Conservation (phyloP, 176 grass and related monocot genomes). For the Eleusine coracana region DNA sequence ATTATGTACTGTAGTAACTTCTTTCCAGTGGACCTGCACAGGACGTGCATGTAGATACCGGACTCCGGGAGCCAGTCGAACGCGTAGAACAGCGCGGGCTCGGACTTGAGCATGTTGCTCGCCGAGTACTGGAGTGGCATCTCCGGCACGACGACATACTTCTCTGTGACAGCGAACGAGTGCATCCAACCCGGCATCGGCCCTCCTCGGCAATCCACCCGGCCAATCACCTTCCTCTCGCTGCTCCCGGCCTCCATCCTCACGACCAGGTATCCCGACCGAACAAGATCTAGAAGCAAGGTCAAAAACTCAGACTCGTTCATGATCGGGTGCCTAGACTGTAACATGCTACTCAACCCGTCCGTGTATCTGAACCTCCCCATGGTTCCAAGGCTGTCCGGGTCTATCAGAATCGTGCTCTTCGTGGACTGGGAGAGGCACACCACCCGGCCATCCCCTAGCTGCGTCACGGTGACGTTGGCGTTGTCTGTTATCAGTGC, state of each 20-base stretch:
- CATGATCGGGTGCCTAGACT: constrained; percentile 65
- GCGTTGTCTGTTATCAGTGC: neutral
- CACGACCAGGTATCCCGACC: constrained; percentile 50
- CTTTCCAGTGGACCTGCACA: constrained; percentile 64
- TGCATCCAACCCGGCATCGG: constrained; percentile 65
- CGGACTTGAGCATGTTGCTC: constrained; percentile 44
- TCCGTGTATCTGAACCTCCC: constrained; percentile 53
- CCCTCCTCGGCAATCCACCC: constrained; percentile 56
- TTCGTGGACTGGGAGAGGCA: constrained; percentile 73
- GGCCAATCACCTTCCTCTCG: constrained; percentile 61
- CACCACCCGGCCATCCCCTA: constrained; percentile 90
- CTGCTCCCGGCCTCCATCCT: constrained; percentile 54
- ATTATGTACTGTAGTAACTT: too few species aligned
- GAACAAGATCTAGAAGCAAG: constrained; percentile 54
- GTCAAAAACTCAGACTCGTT: constrained; percentile 62
- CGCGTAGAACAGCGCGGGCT: constrained; percentile 55
- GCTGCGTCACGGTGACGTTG: constrained; percentile 30
- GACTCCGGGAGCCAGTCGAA: constrained; percentile 55
- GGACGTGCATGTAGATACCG: constrained; percentile 68
- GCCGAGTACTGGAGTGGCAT: constrained; percentile 73
- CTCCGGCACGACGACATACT: constrained; percentile 63
- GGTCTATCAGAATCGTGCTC: constrained; percentile 60
- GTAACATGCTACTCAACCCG: constrained; percentile 52
- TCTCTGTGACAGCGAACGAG: constrained; percentile 65
- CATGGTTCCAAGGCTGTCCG: constrained; percentile 53